Conservation (phyloP, 495 filamentous ascomycete genomes). For the Amniculicola lignicola region DNA sequence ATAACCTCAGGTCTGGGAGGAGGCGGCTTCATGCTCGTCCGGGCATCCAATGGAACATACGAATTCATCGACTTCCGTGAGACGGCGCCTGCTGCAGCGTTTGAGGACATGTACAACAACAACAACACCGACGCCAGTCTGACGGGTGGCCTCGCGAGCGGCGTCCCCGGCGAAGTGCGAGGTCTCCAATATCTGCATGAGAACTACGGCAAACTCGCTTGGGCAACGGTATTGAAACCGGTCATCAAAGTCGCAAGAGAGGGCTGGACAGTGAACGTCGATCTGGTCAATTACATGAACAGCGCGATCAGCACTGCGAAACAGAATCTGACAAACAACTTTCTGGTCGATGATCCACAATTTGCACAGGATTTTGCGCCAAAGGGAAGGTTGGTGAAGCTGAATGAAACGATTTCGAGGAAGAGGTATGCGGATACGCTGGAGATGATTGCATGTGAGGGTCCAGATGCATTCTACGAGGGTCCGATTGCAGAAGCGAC, state of each 20-base stretch:
- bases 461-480: conserved; percentile 71
- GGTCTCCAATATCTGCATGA: conserved; percentile 74
- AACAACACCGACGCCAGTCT: conserved; percentile 42
- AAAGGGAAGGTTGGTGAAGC: conserved; percentile 62
- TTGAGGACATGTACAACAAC: conserved; percentile 72
- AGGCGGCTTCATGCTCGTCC: conserved; percentile 82
- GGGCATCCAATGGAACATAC: conserved; percentile 59
- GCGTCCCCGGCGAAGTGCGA: conserved; percentile 77
- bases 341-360: conserved; percentile 65
- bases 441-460: conserved; percentile 65
- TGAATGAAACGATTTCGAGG: conserved; percentile 74
- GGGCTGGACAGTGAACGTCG: conserved; percentile 69
- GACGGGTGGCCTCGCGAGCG: conserved; percentile 67
- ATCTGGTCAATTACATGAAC: conserved; percentile 68
- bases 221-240: conserved; percentile 66
- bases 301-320: conserved; percentile 28
- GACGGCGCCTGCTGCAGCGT: conserved; percentile 73
- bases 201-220: conserved; percentile 67
- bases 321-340: conserved; percentile 46
- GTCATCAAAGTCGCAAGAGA: conserved; percentile 69
- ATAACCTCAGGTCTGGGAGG: conserved; percentile 58
- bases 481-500: conserved; percentile 71
- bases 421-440: conserved; percentile 76
- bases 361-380: conserved; percentile 91
- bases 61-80: conserved; percentile 85